Evolutionary conservation across 2,329 filamentous ascomycete species (phyloP).

Genomic region (Colletotrichum cordylinicola): DNA sequence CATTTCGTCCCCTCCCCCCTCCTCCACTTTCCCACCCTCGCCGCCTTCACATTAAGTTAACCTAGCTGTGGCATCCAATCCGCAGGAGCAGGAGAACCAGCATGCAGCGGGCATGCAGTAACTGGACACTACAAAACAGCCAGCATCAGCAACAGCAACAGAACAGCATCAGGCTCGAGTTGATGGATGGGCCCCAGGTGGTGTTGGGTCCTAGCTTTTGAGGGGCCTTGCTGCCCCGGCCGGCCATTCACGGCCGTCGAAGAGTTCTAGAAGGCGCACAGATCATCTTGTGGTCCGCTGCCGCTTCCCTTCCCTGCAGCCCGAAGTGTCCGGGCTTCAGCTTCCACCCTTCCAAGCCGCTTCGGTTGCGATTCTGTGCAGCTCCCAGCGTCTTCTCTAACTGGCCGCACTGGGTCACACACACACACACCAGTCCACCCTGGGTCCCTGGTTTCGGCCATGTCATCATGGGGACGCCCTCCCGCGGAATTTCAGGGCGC

Average conservation of each 20-base stretch:
- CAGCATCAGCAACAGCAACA: background rate
- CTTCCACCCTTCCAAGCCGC: slow-evolving; percentile 25
- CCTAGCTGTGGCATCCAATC: background rate
- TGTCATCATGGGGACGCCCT: slow-evolving; percentile 19
- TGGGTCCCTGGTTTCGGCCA: slow-evolving; percentile 22
- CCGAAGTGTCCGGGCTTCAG: slow-evolving; percentile 24
- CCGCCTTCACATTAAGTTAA: background rate
- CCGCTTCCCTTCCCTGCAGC: slow-evolving; percentile 16
- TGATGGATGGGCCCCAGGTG: background rate
- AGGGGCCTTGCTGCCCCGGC: slow-evolving; percentile 17
- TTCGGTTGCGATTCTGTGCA: slow-evolving; percentile 25
- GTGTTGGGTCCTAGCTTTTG: slow-evolving; percentile 17
- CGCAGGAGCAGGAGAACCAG: background rate
- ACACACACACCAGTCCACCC: background rate
- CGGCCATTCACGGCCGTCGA: slow-evolving; percentile 24
- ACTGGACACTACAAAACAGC: background rate
- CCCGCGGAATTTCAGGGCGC: slow-evolving; percentile 22
- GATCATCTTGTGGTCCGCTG: background rate
- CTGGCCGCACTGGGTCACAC: background rate
- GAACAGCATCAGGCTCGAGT: background rate
- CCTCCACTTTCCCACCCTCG: background rate
- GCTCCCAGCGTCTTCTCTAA: slow-evolving; percentile 9
- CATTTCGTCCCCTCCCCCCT: background rate
- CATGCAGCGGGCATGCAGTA: background rate
- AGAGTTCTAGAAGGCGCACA: slow-evolving; percentile 28